Conservation (phyloP, 225 moss, liverwort and hornwort species). For the Bryum argenteum region DNA sequence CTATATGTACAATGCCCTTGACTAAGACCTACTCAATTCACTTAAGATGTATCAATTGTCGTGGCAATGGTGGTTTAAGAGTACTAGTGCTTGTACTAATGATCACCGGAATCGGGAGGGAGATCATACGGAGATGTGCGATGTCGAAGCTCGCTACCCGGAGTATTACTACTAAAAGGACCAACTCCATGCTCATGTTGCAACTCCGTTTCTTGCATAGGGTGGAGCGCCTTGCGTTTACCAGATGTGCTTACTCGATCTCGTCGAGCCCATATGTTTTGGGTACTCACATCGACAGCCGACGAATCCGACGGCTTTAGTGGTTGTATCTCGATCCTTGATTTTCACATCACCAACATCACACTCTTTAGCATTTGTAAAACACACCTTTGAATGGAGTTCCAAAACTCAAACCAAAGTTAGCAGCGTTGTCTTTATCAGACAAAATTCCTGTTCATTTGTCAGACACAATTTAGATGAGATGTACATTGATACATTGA, state of each 20-base stretch:
- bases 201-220: neutral
- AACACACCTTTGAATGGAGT: neutral
- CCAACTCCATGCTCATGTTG: neutral
- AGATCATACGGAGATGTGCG: constrained; percentile 6
- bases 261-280: constrained; percentile 28
- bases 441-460: too few species aligned
- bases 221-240: neutral
- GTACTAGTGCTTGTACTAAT: neutral
- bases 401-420: too few species aligned
- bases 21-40: too few species aligned
- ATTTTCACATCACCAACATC: neutral
- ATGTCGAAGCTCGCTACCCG: neutral
- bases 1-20: too few species aligned
- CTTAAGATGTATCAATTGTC: too few species aligned
- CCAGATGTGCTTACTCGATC: neutral
- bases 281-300: neutral
- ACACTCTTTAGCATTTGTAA: neutral
- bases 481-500: too few species aligned
- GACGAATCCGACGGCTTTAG: neutral
- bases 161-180: neutral
- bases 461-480: too few species aligned
- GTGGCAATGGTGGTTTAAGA: neutral
- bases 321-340: neutral
- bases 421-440: too few species aligned
- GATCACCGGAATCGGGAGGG: accelerated